These are phyloP conservation scores for Eucalyptus paniculata DNA, from an alignment of 345 rosid genomes.

Conservation along the genomic window DNA sequence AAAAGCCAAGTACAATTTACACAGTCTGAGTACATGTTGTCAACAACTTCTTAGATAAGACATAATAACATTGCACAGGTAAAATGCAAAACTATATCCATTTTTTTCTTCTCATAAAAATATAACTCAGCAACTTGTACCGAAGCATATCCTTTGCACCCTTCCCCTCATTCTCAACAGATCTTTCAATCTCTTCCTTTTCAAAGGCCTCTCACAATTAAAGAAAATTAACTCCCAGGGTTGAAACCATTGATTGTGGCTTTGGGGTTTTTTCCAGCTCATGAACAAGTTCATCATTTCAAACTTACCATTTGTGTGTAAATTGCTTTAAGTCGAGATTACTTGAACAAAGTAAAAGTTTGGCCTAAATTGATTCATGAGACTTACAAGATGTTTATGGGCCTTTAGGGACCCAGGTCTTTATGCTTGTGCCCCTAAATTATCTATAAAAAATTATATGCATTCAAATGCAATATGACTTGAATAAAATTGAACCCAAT, in stretches of 20 bases:
- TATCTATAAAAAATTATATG: neutral
- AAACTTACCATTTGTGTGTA: too few species aligned
- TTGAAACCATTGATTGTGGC: neutral
- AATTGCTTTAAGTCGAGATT: too few species aligned
- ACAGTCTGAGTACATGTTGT: neutral
- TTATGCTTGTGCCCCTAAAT: neutral
- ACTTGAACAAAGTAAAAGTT: rapidly evolving
- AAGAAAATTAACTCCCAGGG: neutral
- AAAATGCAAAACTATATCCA: neutral
- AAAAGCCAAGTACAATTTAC: neutral
- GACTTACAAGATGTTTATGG: neutral
- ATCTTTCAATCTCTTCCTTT: neutral
- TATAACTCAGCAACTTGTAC: neutral
- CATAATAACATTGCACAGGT: neutral
- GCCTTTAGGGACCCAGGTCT: neutral
- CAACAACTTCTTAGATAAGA: neutral
- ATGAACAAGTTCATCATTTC: neutral
- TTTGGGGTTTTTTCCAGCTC: neutral
- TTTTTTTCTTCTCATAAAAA: neutral
- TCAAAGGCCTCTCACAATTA: neutral
- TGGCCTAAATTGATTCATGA: neutral
- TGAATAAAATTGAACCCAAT: neutral
- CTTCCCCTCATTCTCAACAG: neutral
- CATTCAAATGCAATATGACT: neutral
- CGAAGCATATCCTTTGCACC: neutral